These are phyloP conservation scores for Cyclocybe aegerita DNA, from an alignment of 768 basidiomycete species.

Conservation along the genomic window DNA sequence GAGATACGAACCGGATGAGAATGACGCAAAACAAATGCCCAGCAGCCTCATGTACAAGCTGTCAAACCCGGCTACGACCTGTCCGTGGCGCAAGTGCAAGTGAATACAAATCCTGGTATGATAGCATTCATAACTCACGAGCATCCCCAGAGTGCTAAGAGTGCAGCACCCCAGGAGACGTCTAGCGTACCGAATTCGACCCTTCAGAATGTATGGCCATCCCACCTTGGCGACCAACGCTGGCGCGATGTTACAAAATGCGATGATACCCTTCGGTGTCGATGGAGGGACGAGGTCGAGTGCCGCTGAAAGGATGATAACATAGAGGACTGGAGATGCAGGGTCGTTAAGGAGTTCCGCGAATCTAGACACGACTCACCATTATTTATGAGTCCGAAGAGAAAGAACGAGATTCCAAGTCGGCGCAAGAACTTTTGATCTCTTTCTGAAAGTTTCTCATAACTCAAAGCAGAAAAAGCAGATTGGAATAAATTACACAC, in stretches of 20 bases:
- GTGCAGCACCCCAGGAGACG: constrained; percentile 75
- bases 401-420: constrained; percentile 72
- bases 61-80: constrained; percentile 81
- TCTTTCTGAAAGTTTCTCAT: constrained; percentile 15
- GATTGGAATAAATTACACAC: background rate
- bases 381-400: constrained; percentile 93
- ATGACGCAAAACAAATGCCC: constrained; percentile 60
- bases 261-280: constrained; percentile 93
- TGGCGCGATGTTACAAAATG: constrained; percentile 94
- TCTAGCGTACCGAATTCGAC: constrained; percentile 76
- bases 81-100: background rate
- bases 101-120: background rate
- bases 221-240: constrained; percentile 83
- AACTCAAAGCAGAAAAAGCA: background rate
- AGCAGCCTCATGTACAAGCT: constrained; percentile 66
- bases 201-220: constrained; percentile 90
- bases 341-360: background rate
- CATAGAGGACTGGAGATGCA: constrained; percentile 72
- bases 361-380: constrained; percentile 41
- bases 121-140: constrained; percentile 50
- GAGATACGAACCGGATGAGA: constrained; percentile 67
- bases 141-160: constrained; percentile 81
- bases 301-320: constrained; percentile 95
- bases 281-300: constrained; percentile 89
- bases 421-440: constrained; percentile 22